phyloP scores from a whole-genome alignment of 1,139 yeast genomes.

The Geotrichum aggregatum region DNA sequence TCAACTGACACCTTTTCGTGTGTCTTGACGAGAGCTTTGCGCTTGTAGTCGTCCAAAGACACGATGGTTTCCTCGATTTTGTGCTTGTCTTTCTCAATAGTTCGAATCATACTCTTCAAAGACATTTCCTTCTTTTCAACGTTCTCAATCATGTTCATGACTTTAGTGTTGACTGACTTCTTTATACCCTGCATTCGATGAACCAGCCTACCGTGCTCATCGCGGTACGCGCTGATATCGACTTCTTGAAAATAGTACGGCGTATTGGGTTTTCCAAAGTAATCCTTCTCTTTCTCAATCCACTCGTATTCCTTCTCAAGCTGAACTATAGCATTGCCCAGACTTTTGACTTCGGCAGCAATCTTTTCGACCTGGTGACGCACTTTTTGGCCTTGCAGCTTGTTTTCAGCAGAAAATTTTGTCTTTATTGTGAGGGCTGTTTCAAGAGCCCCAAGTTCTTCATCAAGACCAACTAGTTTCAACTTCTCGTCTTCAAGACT shows the following conservation, averaged over 20 bases:
- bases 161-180: constrained; percentile 79
- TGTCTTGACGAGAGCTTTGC: constrained; percentile 76
- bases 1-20: constrained; percentile 75
- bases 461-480: constrained; percentile 65
- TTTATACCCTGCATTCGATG: constrained; percentile 69
- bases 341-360: constrained; percentile 40
- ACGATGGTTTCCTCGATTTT: constrained; percentile 85
- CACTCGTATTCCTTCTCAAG: constrained; percentile 61
- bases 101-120: constrained; percentile 72
- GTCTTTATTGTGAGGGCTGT: constrained; percentile 51
- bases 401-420: constrained; percentile 48
- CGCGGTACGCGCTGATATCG: constrained; percentile 53
- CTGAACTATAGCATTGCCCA: constrained; percentile 46
- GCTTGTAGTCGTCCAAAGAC: constrained; percentile 82
- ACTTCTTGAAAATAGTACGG: constrained; percentile 47
- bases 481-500: constrained; percentile 60
- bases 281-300: constrained; percentile 61
- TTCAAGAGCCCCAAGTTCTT: constrained; percentile 67
- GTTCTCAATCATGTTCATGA: constrained; percentile 90
- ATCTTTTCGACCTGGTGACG: constrained; percentile 63
- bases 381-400: constrained; percentile 55
- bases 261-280: constrained; percentile 39
- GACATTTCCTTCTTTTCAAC: constrained; percentile 85
- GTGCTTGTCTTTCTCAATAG: constrained; percentile 84
- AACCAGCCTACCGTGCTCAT: constrained; percentile 53